phyloP scores from a whole-genome alignment of 2,329 filamentous ascomycete genomes.

The Penicillium sp. region DNA sequence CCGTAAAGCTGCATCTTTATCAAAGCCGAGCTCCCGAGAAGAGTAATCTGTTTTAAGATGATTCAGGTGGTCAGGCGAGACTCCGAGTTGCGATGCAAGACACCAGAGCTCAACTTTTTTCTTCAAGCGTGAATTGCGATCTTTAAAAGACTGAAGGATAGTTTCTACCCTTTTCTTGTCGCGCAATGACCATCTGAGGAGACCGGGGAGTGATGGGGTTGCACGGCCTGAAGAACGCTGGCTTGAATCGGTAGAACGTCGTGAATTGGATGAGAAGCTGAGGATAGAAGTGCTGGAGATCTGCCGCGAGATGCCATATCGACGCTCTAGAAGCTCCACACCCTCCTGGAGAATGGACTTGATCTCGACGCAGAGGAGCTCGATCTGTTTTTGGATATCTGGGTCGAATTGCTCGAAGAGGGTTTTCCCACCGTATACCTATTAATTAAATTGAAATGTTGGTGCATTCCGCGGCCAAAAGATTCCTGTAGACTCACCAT shows the following conservation, averaged over 20 bases:
- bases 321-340: slow-evolving; percentile 4
- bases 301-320: slow-evolving; percentile 1
- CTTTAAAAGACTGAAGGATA: slow-evolving; percentile 4
- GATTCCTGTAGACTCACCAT: not conserved
- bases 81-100: slow-evolving; percentile 5
- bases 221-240: not conserved
- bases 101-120: slow-evolving; percentile 8
- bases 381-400: slow-evolving; percentile 8
- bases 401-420: slow-evolving; percentile 8
- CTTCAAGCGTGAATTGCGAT: slow-evolving; percentile 7
- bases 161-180: slow-evolving; percentile 7
- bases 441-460: not conserved
- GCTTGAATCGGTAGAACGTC: not conserved
- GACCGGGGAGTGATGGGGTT: not conserved
- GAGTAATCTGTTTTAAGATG: slow-evolving; percentile 6
- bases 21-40: slow-evolving; percentile 2
- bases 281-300: not conserved
- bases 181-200: slow-evolving; percentile 3
- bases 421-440: slow-evolving; percentile 6
- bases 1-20: slow-evolving; percentile 5
- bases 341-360: slow-evolving; percentile 6
- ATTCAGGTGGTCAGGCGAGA: slow-evolving; percentile 7
- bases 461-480: not conserved
- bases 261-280: not conserved
- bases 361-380: slow-evolving; percentile 6